Evolutionary conservation across 2,329 filamentous ascomycete genomes (phyloP).

Genomic region (Curvularia eragrostidis): DNA sequence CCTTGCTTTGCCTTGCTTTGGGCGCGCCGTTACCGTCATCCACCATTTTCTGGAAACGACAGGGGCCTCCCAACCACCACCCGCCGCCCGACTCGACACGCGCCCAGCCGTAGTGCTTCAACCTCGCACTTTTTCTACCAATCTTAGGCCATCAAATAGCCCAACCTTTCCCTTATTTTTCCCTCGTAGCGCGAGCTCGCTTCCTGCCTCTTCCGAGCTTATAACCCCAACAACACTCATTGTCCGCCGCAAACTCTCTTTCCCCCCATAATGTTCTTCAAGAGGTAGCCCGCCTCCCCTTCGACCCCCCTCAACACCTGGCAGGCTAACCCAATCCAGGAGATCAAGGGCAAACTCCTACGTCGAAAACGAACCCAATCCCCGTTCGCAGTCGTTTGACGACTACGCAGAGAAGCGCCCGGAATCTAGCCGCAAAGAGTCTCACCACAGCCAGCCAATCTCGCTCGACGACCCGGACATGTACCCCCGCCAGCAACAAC

Average conservation of each 20-base stretch:
- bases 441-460: slow-evolving; percentile 38
- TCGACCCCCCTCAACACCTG: neutral
- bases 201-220: slow-evolving; percentile 23
- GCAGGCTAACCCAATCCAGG: slow-evolving; percentile 32
- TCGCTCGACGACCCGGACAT: slow-evolving; percentile 48
- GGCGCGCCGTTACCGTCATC: slow-evolving; percentile 5
- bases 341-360: slow-evolving; percentile 56
- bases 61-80: slow-evolving; percentile 27
- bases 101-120: slow-evolving; percentile 13
- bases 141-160: slow-evolving; percentile 17
- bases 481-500: slow-evolving; percentile 54
- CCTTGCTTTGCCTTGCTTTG: neutral
- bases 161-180: slow-evolving; percentile 26
- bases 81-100: slow-evolving; percentile 8
- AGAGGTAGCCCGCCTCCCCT: slow-evolving; percentile 27
- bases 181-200: slow-evolving; percentile 26
- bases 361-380: slow-evolving; percentile 55
- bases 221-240: slow-evolving; percentile 32
- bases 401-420: slow-evolving; percentile 51
- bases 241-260: slow-evolving; percentile 25
- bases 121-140: slow-evolving; percentile 25
- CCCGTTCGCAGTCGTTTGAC: slow-evolving; percentile 50
- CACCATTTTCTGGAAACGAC: slow-evolving; percentile 6
- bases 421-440: slow-evolving; percentile 49
- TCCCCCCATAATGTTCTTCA: slow-evolving; percentile 56